These are phyloP conservation scores for Hypomontagnella submonticulosa DNA, from an alignment of 495 filamentous ascomycete genomes.

Conservation along the genomic window DNA sequence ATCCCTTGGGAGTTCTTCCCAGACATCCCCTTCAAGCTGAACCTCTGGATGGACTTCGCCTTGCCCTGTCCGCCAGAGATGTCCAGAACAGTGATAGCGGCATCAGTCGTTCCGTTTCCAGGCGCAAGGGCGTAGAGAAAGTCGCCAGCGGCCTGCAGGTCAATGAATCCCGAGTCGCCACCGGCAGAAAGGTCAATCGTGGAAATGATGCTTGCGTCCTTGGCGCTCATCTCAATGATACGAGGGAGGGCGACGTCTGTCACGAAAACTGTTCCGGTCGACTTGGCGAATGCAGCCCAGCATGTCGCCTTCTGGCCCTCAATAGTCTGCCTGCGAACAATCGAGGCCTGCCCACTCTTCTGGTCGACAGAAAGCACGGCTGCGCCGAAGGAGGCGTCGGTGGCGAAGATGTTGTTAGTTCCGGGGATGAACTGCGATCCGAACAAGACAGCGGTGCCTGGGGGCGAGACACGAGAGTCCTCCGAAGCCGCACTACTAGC, in stretches of 20 bases:
- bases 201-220: constrained; percentile 55
- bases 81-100: constrained; percentile 63
- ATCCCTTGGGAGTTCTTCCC: constrained; percentile 51
- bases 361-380: constrained; percentile 54
- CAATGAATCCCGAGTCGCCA: constrained; percentile 64
- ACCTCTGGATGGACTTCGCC: constrained; percentile 56
- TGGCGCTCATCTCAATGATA: constrained; percentile 63
- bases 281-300: constrained; percentile 59
- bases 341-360: constrained; percentile 34
- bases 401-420: constrained; percentile 57
- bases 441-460: constrained; percentile 66
- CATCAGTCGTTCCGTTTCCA: constrained; percentile 59
- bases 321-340: constrained; percentile 50
- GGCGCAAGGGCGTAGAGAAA: constrained; percentile 67
- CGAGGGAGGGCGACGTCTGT: constrained; percentile 63
- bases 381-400: constrained; percentile 67
- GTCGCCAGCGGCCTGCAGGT: constrained; percentile 61
- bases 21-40: constrained; percentile 44
- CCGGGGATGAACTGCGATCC: constrained; percentile 59
- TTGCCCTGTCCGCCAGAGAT: constrained; percentile 48
- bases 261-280: constrained; percentile 62
- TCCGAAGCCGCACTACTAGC: constrained; percentile 8
- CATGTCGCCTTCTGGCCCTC: constrained; percentile 65
- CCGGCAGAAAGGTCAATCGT: constrained; percentile 53
- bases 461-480: constrained; percentile 52